Base-by-base conservation (phyloP, 1,284 basidiomycete genomes). In the Boletus nobilissimus region DNA sequence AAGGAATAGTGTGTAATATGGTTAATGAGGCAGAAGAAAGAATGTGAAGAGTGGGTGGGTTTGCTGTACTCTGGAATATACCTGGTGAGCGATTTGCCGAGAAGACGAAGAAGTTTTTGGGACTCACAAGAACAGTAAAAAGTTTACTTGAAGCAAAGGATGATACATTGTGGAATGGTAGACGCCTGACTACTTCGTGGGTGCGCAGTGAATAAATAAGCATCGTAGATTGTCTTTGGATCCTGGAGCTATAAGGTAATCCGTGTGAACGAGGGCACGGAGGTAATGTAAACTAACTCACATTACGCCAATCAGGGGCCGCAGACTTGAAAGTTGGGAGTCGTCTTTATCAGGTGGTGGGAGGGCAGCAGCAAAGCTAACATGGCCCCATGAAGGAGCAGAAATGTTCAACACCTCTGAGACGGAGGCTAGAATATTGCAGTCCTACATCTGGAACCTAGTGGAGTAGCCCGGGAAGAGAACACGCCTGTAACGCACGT, bases 371-470 rank as follows among this genome's bases (percentile, higher is more conserved):
- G 89, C 90, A 79, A 87, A 88, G 32, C 88, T 86, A 57, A 90
- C 85, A 46, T 84, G 82, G 14, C 87, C 87, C 85, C 85, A 86
- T n/a, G 80, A 78, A 68, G 78, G 71, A 71, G 79, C 80, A 24
- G 80, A 79, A 68, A 83, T 76, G 62, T 86, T 86, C 73, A 84
- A 80, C 87, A 48, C 88, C 64, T 79, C 83, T 0, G 86, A 83
- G 5, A 94, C 89, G 2, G 89, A 88, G 26, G 88, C 89, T 24
- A 94, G 85, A 79, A 90, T 88, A 11, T 90, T 89, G 79, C 91
- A 92, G 81, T 95, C 93, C 94, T 94, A 95, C 40, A 94, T 88
- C 81, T 94, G 93, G 57, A 95, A 82, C 8, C 92, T 92, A 11
- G 87, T 84, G 16, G 86, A 82, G 82, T 94, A 94, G 0, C 89